Evolutionary conservation across 148 eudicot genomes (phyloP).

Genomic region (Camellia granthamiana): DNA sequence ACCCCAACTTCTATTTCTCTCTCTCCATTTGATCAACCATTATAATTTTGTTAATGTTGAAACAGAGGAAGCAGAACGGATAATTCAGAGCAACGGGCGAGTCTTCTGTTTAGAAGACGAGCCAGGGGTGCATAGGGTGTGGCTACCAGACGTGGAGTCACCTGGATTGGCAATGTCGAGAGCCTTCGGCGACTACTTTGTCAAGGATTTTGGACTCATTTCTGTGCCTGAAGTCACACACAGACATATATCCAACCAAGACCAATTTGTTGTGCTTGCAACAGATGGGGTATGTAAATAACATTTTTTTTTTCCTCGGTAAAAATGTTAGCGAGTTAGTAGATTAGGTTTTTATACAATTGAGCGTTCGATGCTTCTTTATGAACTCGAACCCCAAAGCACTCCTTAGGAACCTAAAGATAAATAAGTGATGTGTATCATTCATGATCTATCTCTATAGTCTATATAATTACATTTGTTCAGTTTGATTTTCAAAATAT

Average conservation of each 20-base stretch:
- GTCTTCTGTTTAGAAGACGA: slow-evolving; percentile 77
- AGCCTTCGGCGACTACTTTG: slow-evolving; percentile 87
- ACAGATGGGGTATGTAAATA: slow-evolving; percentile 83
- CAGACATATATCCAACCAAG: slow-evolving; percentile 55
- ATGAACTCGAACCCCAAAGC: too few relatives aligned
- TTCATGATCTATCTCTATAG: too few relatives aligned
- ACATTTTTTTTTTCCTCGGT: too few relatives aligned
- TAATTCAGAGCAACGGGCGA: slow-evolving; percentile 75
- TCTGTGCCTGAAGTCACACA: slow-evolving; percentile 91
- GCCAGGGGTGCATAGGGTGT: slow-evolving; percentile 84
- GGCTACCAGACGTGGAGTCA: slow-evolving; percentile 72
- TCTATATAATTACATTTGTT: too few relatives aligned
- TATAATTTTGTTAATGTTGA: background rate
- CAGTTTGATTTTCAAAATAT: too few relatives aligned
- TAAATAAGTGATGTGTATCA: too few relatives aligned
- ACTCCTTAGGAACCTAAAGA: too few relatives aligned
- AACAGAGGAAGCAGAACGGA: slow-evolving; percentile 88
- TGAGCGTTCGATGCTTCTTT: too few relatives aligned
- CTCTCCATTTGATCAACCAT: background rate
- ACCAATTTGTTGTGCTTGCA: slow-evolving; percentile 82
- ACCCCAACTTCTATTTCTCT: background rate
- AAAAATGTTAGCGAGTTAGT: too few relatives aligned
- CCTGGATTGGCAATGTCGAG: slow-evolving; percentile 98
- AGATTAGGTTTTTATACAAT: too few relatives aligned
- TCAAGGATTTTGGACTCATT: slow-evolving; percentile 82